These are phyloP conservation scores for Pyrenopolyporus hunteri DNA, from an alignment of 495 filamentous ascomycete genomes.

Conservation along the genomic window DNA sequence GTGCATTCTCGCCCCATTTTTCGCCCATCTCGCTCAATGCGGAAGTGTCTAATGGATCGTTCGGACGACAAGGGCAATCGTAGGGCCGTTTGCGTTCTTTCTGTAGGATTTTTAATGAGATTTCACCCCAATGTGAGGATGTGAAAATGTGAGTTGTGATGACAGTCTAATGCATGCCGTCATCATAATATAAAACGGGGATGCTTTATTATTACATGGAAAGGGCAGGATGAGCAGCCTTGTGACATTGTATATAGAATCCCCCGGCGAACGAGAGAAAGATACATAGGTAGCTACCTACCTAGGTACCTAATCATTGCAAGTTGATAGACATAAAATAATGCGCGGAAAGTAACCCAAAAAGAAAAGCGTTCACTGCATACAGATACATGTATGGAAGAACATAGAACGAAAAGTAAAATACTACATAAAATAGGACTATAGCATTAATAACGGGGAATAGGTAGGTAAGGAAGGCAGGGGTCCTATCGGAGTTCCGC, in stretches of 20 bases:
- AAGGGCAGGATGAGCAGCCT: not conserved
- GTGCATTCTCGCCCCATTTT: not conserved
- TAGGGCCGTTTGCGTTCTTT: not conserved
- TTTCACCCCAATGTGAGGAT: no score
- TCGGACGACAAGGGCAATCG: not conserved
- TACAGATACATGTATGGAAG: not conserved
- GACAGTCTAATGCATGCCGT: not conserved
- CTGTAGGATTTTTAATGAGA: conserved; percentile 10
- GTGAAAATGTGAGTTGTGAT: conserved; percentile 22
- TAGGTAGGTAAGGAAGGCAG: not conserved
- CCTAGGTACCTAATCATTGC: no score
- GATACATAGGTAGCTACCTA: not conserved
- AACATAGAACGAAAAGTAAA: no score
- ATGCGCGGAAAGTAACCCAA: no score
- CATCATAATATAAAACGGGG: no score
- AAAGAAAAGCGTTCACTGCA: no score
- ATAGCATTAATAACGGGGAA: not conserved
- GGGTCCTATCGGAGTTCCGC: conserved; percentile 7
- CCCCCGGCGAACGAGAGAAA: not conserved
- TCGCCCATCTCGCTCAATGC: not conserved
- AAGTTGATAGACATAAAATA: no score
- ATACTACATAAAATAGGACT: not conserved
- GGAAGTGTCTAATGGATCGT: conserved; percentile 2
- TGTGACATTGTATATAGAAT: not conserved
- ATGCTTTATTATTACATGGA: no score